Conservation (phyloP, 164 flowering plant genomes). For the Vitis rotundifolia region DNA sequence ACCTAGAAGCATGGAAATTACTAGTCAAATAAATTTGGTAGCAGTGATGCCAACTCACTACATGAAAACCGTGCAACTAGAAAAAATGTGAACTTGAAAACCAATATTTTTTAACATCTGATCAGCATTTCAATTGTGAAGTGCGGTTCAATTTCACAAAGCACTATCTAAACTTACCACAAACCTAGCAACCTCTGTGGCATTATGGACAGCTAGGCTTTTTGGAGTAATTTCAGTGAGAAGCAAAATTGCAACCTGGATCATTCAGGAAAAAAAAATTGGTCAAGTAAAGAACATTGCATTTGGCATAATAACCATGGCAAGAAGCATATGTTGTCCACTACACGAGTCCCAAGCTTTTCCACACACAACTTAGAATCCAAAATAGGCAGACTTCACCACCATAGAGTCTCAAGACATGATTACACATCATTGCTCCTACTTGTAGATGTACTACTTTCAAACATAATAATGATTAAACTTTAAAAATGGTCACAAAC, state of each 20-base stretch:
- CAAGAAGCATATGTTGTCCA: too few species aligned
- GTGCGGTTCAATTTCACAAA: constrained; percentile 2
- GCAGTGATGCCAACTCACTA: background rate
- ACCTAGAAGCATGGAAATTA: constrained; percentile 57
- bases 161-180: constrained; percentile 64
- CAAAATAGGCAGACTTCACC: too few species aligned
- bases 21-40: constrained; percentile 14
- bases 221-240: constrained; percentile 99
- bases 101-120: background rate
- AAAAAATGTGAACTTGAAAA: background rate
- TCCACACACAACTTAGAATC: too few species aligned
- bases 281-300: background rate
- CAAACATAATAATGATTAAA: too few species aligned
- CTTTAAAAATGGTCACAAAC: too few species aligned
- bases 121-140: background rate
- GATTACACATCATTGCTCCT: too few species aligned
- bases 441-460: too few species aligned
- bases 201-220: constrained; percentile 95
- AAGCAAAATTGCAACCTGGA: constrained; percentile 89
- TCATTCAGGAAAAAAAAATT: constrained; percentile 3
- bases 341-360: too few species aligned
- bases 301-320: too few species aligned
- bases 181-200: constrained; percentile 92
- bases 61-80: background rate
- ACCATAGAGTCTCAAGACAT: too few species aligned